These are phyloP conservation scores for Chamaecyparis obtusa DNA, from an alignment of 75 land plant species.

Conservation along the genomic window DNA sequence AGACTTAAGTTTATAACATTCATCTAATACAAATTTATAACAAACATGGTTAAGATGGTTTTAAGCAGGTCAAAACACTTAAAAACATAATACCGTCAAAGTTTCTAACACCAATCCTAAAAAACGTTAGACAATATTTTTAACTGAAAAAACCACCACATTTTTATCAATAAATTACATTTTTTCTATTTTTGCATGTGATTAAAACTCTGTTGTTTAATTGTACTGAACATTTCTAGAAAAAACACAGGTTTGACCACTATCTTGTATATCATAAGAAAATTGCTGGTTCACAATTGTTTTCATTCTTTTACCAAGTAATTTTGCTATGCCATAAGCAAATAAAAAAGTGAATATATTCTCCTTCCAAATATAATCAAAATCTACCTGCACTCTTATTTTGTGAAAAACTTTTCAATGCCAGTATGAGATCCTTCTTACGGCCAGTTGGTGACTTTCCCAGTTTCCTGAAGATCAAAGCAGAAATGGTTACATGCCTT, in stretches of 20 bases:
- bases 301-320: not conserved
- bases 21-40: not conserved
- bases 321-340: not conserved
- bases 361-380: not conserved
- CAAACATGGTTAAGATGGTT: not conserved
- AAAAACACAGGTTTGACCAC: not conserved
- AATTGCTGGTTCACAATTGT: not conserved
- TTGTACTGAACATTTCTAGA: not conserved
- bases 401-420: slow-evolving; percentile 28
- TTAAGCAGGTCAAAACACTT: not conserved
- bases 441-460: slow-evolving; percentile 43
- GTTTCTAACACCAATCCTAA: not conserved
- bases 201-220: not conserved
- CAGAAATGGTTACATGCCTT: not conserved
- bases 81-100: not conserved
- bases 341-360: not conserved
- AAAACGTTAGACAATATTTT: not conserved
- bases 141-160: not conserved
- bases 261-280: not conserved
- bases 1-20: not conserved
- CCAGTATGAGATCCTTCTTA: slow-evolving; percentile 47
- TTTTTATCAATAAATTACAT: not conserved
- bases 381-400: slow-evolving; percentile 25
- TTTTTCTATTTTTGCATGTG: not conserved
- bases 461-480: slow-evolving; percentile 30